Conservation (phyloP, 2,329 filamentous ascomycete genomes). For the Hymenoscyphus scutula region DNA sequence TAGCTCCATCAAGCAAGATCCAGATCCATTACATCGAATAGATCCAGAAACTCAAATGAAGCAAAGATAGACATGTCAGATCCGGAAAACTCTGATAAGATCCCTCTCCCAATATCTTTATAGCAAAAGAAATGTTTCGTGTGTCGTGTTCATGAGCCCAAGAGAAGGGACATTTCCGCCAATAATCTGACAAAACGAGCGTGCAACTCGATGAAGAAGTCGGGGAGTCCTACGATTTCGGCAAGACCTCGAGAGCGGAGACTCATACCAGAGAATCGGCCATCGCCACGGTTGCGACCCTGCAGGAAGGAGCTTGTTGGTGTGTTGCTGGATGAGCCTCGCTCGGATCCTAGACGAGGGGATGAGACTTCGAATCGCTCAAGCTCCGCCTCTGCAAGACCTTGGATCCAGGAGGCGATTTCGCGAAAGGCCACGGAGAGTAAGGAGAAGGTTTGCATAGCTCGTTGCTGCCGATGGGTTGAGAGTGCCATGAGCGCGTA, state of each 20-base stretch:
- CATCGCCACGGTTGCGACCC: constrained; percentile 31
- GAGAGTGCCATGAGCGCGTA: constrained; percentile 66
- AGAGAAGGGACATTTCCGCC: constrained; percentile 42
- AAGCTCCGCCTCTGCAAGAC: constrained; percentile 61
- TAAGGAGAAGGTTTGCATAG: constrained; percentile 65
- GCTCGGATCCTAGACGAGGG: constrained; percentile 9
- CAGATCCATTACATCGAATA: background rate
- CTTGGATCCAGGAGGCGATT: constrained; percentile 63
- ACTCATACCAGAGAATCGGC: constrained; percentile 44
- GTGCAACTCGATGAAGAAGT: constrained; percentile 68
- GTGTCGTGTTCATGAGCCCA: constrained; percentile 10
- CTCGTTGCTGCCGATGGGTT: constrained; percentile 62
- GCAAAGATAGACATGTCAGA: background rate
- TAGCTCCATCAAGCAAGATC: background rate
- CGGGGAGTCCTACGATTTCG: constrained; percentile 63
- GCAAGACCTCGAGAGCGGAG: constrained; percentile 61
- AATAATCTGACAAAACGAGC: constrained; percentile 61
- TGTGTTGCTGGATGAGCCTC: constrained; percentile 19
- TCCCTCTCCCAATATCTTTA: background rate
- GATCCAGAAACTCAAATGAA: background rate
- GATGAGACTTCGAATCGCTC: constrained; percentile 41
- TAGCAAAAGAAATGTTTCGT: background rate
- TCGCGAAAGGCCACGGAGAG: constrained; percentile 62
- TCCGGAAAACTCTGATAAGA: constrained; percentile 1
- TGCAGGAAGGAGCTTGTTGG: constrained; percentile 31